These are phyloP conservation scores for Albizia julibrissin DNA, from an alignment of 306 rosid genomes.

Conservation along the genomic window DNA sequence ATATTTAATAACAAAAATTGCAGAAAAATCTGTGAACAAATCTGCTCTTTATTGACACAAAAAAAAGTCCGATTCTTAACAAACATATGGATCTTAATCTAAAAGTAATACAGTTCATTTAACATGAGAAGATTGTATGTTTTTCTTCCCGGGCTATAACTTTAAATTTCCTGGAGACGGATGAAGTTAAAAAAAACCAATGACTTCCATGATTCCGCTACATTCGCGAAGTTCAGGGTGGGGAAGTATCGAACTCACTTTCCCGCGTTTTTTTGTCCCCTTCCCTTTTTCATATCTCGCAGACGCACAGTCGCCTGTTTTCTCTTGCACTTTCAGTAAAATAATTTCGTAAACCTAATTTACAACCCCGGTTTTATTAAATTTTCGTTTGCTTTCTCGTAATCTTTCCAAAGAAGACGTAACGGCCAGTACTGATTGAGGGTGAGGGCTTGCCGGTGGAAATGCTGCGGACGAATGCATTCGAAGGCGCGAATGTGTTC, in stretches of 20 bases:
- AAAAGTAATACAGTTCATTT: background rate
- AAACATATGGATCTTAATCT: background rate
- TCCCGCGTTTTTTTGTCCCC: constrained; percentile 30
- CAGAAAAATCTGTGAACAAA: background rate
- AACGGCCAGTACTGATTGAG: background rate
- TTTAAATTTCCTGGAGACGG: background rate
- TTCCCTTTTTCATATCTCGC: background rate
- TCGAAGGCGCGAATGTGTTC: constrained; percentile 75
- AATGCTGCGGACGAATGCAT: constrained; percentile 69
- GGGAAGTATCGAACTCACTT: background rate
- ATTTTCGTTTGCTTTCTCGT: background rate
- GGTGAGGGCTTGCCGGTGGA: constrained; percentile 9
- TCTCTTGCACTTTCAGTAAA: background rate
- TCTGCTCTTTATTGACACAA: background rate
- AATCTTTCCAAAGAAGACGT: background rate
- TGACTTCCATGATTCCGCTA: background rate
- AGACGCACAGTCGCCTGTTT: background rate
- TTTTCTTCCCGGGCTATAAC: background rate
- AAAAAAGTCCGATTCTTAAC: background rate
- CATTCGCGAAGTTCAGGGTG: background rate
- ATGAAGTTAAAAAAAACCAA: background rate
- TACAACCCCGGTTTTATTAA: background rate
- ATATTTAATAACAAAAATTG: background rate
- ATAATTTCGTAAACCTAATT: background rate
- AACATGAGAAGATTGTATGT: background rate